Evolutionary conservation across 2,329 filamentous ascomycete genomes (phyloP), one percentile per base, ranked within the genome.

Genomic region (Phaeosphaeria sp.): DNA sequence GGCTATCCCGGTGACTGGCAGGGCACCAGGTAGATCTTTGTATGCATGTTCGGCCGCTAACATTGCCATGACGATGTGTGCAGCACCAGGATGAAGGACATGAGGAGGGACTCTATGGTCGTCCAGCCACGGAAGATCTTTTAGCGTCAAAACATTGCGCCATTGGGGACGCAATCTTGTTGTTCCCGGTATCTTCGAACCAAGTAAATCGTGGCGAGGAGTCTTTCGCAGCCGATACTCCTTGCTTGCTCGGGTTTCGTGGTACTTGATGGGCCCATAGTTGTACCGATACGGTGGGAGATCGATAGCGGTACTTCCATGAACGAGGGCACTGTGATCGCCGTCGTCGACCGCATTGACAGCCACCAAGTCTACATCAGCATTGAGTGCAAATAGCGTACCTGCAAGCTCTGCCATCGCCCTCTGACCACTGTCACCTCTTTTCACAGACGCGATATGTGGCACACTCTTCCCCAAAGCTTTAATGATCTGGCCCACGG

Each of bases 1-100:
- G 0, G 44, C 43, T 41, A 52, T 55, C 3, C 42, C 56, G 0
- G 41, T 25, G 11, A 55, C 43, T 9, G 50, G 43, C 3, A 15
- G 25, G 2, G 48, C 27, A 6, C 11, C 44, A 2, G 25, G 27
- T 15, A 42, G 17, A 4, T 39, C 36, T 39, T 39, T 39, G 6
- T 1, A 44, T 25, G n/a, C n/a, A 11, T 46, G 43, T 20, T 25
- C 30, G 9, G 23, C 33, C 13, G 69, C 67, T 46, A 69, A 65
- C 2, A 72, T 30, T 0, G 75, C 77, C 67, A 81, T 80, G 4
- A 73, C 67, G 0, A 83, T 56, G 54, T 80, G 83, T 0, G 74
- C 82, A 1, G 82, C 78, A 2, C 66, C 78, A 0, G 83, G 83
- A 39, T 81, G 82, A 1, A 84, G 65, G 0, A 78, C 66, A 9